Evolutionary conservation across 2,329 filamentous ascomycete genomes (phyloP).

Genomic region (Fusarium floridanum): DNA sequence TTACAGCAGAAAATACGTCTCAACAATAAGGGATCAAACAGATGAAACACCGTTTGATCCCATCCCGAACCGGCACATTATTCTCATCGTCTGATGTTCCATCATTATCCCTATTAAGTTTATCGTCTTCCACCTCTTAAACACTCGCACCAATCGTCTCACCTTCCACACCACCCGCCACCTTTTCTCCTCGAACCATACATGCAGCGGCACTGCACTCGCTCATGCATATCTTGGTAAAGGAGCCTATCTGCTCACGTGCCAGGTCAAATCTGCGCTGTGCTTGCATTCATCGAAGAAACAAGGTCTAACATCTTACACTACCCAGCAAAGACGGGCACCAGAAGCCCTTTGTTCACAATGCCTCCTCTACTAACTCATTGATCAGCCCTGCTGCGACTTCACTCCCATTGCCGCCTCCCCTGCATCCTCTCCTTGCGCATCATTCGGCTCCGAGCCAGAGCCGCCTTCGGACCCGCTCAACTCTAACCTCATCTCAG

Average conservation of each 20-base stretch:
- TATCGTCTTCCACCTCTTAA: neutral
- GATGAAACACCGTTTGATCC: neutral
- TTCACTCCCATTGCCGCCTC: neutral
- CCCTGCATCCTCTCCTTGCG: neutral
- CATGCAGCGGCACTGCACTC: neutral
- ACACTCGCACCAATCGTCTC: neutral
- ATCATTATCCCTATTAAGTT: neutral
- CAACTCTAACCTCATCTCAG: neutral
- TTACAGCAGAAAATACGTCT: neutral
- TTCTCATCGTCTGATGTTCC: neutral
- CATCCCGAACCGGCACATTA: neutral
- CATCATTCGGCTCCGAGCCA: conserved; percentile 8
- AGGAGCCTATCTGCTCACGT: conserved; percentile 4
- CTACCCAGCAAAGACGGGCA: neutral
- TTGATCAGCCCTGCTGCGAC: neutral
- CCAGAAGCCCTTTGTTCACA: neutral
- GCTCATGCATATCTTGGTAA: neutral
- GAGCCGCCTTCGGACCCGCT: conserved; percentile 1
- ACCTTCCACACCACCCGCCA: neutral
- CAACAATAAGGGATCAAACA: neutral
- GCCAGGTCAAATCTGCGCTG: neutral
- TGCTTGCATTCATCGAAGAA: neutral
- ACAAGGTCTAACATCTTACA: neutral
- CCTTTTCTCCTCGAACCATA: neutral
- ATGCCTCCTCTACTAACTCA: neutral